Evolutionary conservation across 1,284 basidiomycete genomes (phyloP), one percentile per base, ranked within the genome.

Genomic region (Cerioporus squamosus): DNA sequence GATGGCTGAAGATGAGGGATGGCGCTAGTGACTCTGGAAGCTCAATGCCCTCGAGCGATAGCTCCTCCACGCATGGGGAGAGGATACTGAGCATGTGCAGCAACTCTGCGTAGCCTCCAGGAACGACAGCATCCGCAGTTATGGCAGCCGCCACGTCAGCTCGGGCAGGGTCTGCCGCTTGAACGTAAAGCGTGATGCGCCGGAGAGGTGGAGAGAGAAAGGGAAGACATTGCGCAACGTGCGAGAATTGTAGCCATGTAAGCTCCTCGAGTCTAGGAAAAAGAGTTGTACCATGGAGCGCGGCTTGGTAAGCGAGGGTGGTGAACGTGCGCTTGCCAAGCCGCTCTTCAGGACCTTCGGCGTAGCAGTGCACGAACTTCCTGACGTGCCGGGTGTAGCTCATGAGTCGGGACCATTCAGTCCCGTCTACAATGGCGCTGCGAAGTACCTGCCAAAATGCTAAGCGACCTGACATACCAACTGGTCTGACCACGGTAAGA

Each of bases 191-290:
- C 9, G 56, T 60, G 20, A 64, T 31, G 4, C 54, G 57, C 12
- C 55, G 53, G 4, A 64, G 43, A 5, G 59, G 57, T 3, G 44
- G 57, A 8, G 57, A 57, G 14, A 61, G n/a, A 51, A 64, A 64
- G 36, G 55, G 59, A 3, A 59, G 51, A 23, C 55, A 61, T 22
- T 56, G 54, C 14, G 53, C 44, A 36, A 52, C 22, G 39, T 46
- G 48, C 4, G 57, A 57, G 23, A 52, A 64, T 39, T 64, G 62
- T 15, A 61, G 45, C 62, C 62, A 64, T 5, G 56, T 57, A 18
- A 64, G 51, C 24, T 61, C 62, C 20, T 64, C 56, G 2, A 64
- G 59, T 10, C 49, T 51, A 15, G 62, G 62, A 15, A 64, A 52
- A 1, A 64, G 33, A 1, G 57, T 52, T 15, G 51, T 47, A 5